Evolutionary conservation across 2,329 filamentous ascomycete genomes (phyloP).

Genomic region (Diaporthe vaccinii): DNA sequence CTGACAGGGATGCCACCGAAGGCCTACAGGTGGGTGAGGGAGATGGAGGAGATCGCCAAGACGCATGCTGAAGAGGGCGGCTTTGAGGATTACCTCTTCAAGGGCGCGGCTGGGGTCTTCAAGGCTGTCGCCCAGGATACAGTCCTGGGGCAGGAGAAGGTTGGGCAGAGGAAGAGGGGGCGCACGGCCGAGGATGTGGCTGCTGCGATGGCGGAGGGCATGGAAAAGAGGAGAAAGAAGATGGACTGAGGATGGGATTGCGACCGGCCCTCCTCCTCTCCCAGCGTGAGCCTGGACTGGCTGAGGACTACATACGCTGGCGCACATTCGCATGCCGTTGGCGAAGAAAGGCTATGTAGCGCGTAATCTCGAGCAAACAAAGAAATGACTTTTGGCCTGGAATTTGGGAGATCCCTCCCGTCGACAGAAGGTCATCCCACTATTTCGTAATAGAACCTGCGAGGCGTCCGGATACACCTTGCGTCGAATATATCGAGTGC

Average conservation of each 20-base stretch:
- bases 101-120: conserved; percentile 73
- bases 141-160: conserved; percentile 62
- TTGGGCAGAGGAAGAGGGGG: conserved; percentile 40
- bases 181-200: conserved; percentile 66
- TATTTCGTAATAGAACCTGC: background rate
- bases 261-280: background rate
- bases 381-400: background rate
- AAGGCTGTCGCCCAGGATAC: conserved; percentile 71
- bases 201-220: conserved; percentile 59
- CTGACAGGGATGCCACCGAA: conserved; percentile 75
- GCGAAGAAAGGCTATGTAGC: background rate
- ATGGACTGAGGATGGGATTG: conserved; percentile 34
- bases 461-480: background rate
- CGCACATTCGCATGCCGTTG: background rate
- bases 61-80: conserved; percentile 76
- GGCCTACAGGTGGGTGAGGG: conserved; percentile 82
- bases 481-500: background rate
- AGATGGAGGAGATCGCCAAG: conserved; percentile 82
- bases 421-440: background rate
- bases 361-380: conserved; percentile 1
- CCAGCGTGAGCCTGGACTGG: background rate
- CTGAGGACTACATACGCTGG: background rate
- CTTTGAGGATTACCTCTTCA: conserved; percentile 69
- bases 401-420: background rate
- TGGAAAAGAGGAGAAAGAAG: conserved; percentile 46